Base-by-base conservation (phyloP, 2,329 filamentous ascomycete genomes). In the Lasiodiplodia sp. region DNA sequence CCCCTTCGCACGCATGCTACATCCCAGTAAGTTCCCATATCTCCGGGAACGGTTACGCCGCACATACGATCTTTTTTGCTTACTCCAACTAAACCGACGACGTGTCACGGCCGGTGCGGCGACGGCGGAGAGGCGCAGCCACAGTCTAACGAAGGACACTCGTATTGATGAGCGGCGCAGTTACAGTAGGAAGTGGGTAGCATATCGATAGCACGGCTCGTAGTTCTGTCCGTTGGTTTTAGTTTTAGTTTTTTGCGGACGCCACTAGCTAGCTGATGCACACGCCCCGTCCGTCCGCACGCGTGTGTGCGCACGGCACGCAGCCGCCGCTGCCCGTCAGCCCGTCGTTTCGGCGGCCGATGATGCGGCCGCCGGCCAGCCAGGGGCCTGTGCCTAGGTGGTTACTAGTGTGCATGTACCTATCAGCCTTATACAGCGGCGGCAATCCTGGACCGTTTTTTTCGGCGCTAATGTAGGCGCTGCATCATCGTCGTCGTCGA, bases 1-100 rank as follows among this genome's bases (percentile, higher is more conserved):
- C n/a, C 44, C 44, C 60, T 34, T 64, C 60, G 60, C 60, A 64
- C 47, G 25, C 23, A 64, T 64, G 47, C 60, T 47, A 64, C 23
- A 64, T 64, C 60, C 60, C 60, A 64, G 60, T 28, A 16, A 11
- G 7, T 18, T 47, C 12, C 60, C 60, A 31, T 31, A 34, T 31
- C 60, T 12, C 47, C 31, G 28, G 60, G 18, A 31, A n/a, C 40
- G 44, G 44, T 21, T 34, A 34, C 31, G 31, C 31, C 31, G 21
- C 44, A 14, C 44, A 12, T 11, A 31, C 47, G 10, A 34, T 8
- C 16, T 31, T 37, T 63, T 18, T 14, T 18, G 14, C 4, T 21
- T 18, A 14, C 8, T 14, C 6, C 44, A 10, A 47, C 44, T 47
- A 21, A 40, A 40, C 44, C 2, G 18, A 21, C 44, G 44, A 18